phyloP scores from a whole-genome alignment of 225 moss, liverwort and hornwort species.

The Marchantia polymorpha region DNA sequence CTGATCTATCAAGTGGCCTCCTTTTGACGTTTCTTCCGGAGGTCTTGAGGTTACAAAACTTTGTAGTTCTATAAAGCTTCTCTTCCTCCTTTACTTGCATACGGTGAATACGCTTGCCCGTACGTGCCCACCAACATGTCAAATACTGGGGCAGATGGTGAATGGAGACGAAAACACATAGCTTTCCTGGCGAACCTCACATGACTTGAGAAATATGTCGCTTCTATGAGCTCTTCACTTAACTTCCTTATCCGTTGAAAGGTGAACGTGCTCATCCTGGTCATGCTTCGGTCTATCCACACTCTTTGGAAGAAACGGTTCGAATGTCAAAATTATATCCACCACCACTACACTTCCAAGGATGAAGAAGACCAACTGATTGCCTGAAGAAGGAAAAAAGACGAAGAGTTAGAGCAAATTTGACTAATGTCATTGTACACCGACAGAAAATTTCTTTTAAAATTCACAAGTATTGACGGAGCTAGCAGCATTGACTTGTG shows the following conservation, averaged over 20 bases:
- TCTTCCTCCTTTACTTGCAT: too few species aligned
- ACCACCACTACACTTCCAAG: constrained; percentile 27
- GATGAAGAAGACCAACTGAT: constrained; percentile 38
- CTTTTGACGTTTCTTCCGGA: too few species aligned
- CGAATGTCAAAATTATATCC: constrained; percentile 27
- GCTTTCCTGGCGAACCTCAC: too few species aligned
- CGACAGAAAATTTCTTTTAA: not conserved
- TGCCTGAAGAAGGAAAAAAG: constrained; percentile 17
- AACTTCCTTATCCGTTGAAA: not conserved
- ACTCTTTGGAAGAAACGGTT: constrained; percentile 31
- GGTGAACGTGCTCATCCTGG: not conserved
- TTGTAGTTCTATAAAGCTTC: too few species aligned
- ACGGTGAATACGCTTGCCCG: too few species aligned
- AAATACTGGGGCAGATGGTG: too few species aligned
- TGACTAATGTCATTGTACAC: not conserved
- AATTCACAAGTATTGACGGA: not conserved
- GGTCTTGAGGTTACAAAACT: too few species aligned
- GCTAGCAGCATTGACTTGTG: not conserved
- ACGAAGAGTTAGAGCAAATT: not conserved
- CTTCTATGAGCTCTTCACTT: not conserved
- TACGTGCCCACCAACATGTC: too few species aligned
- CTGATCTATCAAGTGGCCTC: too few species aligned
- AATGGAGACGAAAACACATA: too few species aligned
- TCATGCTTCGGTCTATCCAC: constrained; percentile 31
- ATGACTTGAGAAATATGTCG: too few species aligned